Conservation (phyloP, 1,284 basidiomycete species). For the Bjerkandera adusta region DNA sequence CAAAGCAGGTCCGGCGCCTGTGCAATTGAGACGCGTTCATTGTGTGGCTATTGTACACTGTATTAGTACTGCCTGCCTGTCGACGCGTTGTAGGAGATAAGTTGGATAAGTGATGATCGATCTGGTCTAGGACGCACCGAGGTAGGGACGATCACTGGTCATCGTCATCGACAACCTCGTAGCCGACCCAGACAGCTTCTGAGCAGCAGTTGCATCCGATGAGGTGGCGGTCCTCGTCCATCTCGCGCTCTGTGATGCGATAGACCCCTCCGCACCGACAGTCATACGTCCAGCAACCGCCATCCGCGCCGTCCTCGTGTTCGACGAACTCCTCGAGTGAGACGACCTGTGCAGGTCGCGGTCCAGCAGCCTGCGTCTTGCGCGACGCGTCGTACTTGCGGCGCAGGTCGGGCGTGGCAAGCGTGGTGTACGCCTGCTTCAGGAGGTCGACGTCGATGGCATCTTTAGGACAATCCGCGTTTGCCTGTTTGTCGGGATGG, state of each 20-base stretch:
- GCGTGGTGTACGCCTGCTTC: constrained; percentile 58
- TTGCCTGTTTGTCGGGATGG: constrained; percentile 65
- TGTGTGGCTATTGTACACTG: no score
- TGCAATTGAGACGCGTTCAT: no score
- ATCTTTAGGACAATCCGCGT: constrained; percentile 7
- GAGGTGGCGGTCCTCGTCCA: constrained; percentile 67
- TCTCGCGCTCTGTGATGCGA: constrained; percentile 48
- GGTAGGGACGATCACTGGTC: no score
- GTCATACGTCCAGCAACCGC: constrained; percentile 45
- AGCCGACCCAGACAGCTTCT: constrained; percentile 77
- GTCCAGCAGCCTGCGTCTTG: constrained; percentile 25
- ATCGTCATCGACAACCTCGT: constrained; percentile 47
- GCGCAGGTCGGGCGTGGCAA: constrained; percentile 46
- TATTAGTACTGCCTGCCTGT: no score
- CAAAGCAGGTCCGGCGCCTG: background rate
- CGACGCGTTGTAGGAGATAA: no score
- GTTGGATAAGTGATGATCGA: no score
- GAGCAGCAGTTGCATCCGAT: constrained; percentile 71
- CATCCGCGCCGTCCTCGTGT: constrained; percentile 27
- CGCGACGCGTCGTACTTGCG: constrained; percentile 44
- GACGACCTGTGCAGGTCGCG: constrained; percentile 72
- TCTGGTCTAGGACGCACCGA: no score
- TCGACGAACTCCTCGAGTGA: constrained; percentile 70
- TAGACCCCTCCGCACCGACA: constrained; percentile 75
- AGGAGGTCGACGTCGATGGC: constrained; percentile 50